These are phyloP conservation scores for Yarrowia yakushimensis DNA, from an alignment of 805 yeast genomes.

Conservation along the genomic window DNA sequence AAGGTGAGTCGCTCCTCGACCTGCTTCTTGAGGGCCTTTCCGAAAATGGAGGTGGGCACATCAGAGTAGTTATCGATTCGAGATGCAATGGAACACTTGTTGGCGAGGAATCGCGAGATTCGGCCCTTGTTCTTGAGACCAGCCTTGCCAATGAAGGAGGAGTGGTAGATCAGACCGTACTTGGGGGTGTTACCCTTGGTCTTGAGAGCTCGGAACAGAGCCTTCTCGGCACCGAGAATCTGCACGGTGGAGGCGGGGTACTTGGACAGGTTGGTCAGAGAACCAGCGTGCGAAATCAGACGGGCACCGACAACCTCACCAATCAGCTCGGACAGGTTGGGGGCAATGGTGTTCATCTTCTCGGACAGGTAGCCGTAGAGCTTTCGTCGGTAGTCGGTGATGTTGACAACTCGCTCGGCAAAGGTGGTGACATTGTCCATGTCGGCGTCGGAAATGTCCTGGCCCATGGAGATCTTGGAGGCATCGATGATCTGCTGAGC, in stretches of 20 bases:
- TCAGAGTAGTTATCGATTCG: slow-evolving; percentile 98
- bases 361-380: slow-evolving; percentile 83
- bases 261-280: slow-evolving; percentile 89
- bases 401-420: slow-evolving; percentile 95
- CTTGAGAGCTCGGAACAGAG: slow-evolving; percentile 95
- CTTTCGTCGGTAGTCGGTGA: slow-evolving; percentile 95
- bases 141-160: slow-evolving; percentile 96
- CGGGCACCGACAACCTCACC: slow-evolving; percentile 99
- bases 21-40: slow-evolving; percentile 87
- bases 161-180: slow-evolving; percentile 95
- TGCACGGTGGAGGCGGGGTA: slow-evolving; percentile 99
- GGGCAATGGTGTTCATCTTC: slow-evolving; percentile 99
- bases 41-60: slow-evolving; percentile 86
- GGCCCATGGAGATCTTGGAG: slow-evolving; percentile 99
- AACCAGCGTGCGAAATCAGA: slow-evolving; percentile 95
- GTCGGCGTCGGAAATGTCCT: slow-evolving; percentile 92
- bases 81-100: slow-evolving; percentile 98
- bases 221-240: slow-evolving; percentile 98
- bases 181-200: slow-evolving; percentile 98
- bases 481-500: slow-evolving; percentile 82
- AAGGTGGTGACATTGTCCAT: slow-evolving; percentile 81
- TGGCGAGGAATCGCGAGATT: slow-evolving; percentile 96
- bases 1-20: slow-evolving; percentile 96
- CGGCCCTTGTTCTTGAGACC: slow-evolving; percentile 98
- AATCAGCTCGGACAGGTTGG: slow-evolving; percentile 89